Base-by-base conservation (phyloP, 2,329 filamentous ascomycete genomes). In the Penicillium sp. region DNA sequence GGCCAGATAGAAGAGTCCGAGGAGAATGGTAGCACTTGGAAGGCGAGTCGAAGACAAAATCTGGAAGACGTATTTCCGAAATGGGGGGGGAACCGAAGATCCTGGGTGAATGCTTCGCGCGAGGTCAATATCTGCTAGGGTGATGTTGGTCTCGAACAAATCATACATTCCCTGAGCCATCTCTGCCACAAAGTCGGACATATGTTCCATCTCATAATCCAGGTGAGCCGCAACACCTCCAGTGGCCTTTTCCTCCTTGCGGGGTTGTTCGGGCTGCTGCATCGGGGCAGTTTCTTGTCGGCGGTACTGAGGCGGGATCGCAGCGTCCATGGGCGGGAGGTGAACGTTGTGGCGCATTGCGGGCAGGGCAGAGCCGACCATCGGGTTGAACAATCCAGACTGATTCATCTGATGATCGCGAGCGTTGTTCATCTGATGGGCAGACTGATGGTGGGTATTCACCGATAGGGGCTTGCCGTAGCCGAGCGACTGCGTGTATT, bases 191-290 rank as follows among this genome's bases (percentile, higher is more conserved):
- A 95, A 96, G 69, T 95, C 89, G 56, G 89, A 87, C 91, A 95
- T 96, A 71, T 87, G 79, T 68, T 95, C 89, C 83, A 95, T 92
- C 73, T 95, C 90, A 71, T 96, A 96, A 77, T 95, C 91, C 72
- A 96, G 82, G 74, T 95, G 88, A 64, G 89, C 89, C 63, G 91
- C 93, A 33, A 96, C 91, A 63, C 91, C 91, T 68, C 91, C 90
- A 47, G 81, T 81, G n/a, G 81, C 74, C 68, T 84, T 84, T 60
- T 84, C 82, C 61, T 84, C 81, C 68, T 84, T 84, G 22, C 64
- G 68, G 25, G 53, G 64, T 41, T 68, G 62, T 49, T 71, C 67
- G 22, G 56, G 60, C 44, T 66, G 68, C 29, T 65, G 60, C 47
- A 68, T 65, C 42, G 57, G 47, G 45, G 58, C 46, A 11, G 65